Base-by-base conservation (phyloP, 305 asterid species). In the Ilex paraguariensis region DNA sequence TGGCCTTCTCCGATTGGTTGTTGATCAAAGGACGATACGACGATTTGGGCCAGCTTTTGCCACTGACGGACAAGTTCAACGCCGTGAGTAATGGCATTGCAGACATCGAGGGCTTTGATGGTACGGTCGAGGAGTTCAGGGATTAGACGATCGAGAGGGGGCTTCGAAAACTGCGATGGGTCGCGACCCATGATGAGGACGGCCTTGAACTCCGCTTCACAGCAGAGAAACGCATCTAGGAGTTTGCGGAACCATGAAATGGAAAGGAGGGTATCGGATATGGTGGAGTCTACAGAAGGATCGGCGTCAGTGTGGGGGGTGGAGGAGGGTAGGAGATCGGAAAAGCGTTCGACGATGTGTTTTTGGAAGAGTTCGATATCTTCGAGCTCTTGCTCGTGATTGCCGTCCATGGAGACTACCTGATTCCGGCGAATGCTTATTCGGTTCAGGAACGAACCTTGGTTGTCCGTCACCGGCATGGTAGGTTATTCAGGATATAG, bases 401-500 rank as follows among this genome's bases (percentile, higher is more conserved):
- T 46, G 76, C 50, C 64, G 7, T 86, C 96, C 75, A 81, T 61
- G 63, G 84, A 50, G 3, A 63, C 58, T 70, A 89, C 74, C 68
- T 87, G 95, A 73, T 78, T 85, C 42, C 97, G 91, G 54, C 98
- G 96, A 72, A 89, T 87, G 84, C 98, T 92, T 6, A 91, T 87
- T 63, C 94, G 91, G 83, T 91, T 87, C 64, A 89, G 85, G 79
- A 89, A 87, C 6, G 95, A 92, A 36, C 81, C 75, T 66, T 82
- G 93, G 17, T 72, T 72, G 40, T 88, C 97, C 3, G 88, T 72
- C 7, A 63, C 75, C 67, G 86, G 94, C 96, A 91, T 91, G 50
- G 7, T 36, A 0, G 42, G 42, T 36, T 36, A 8, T 63, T 57
- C 63, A 31, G 36, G 13, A 31, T 44, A 32, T 46, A 11, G 42